Evolutionary conservation across 352 stramenopile species (phyloP), one percentile per base, ranked within the genome.

Genomic region (Blastocystis sp.): DNA sequence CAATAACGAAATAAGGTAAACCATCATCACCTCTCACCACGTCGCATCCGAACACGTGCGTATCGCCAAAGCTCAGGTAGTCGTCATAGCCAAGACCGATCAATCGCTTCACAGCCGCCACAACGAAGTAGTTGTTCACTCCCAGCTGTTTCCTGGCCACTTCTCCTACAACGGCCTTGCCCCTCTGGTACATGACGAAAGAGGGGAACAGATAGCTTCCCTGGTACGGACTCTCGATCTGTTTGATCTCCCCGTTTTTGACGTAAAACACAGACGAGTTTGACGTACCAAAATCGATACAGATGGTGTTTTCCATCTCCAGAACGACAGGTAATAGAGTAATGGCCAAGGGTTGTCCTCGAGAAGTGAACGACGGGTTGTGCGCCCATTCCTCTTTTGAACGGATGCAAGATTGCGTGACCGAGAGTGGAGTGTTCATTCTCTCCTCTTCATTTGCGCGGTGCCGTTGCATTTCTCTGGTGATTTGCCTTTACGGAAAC

Each of bases 261-360:
- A 31, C 67, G 26, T 60, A 26, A 31, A 51, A 85, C 1, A 69
- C 74, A 9, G 50, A 26, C 29, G 74, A 85, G 19, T 85, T 85
- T n/a, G 51, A 69, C 29, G 74, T 85, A 37, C 51, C 74, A 85
- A 85, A 85, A 39, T 85, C 74, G 70, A 85, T 85, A 31, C 50
- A 51, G 26, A 85, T 51, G 0, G 51, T 85, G 19, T 66, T 31
- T 55, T 85, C 74, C 74, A 85, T 85, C n/a, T n/a, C n/a, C n/a
- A n/a, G n/a, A n/a, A n/a, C n/a, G n/a, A n/a, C n/a, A n/a, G n/a
- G n/a, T n/a, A n/a, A n/a, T n/a, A n/a, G n/a, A n/a, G n/a, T n/a
- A n/a, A n/a, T n/a, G n/a, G n/a, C n/a, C n/a, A n/a, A n/a, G n/a
- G n/a, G n/a, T n/a, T n/a, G n/a, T n/a, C n/a, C n/a, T n/a, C n/a